Evolutionary conservation across 805 yeast genomes (phyloP).

Genomic region (Diddensiella transvaalensis): DNA sequence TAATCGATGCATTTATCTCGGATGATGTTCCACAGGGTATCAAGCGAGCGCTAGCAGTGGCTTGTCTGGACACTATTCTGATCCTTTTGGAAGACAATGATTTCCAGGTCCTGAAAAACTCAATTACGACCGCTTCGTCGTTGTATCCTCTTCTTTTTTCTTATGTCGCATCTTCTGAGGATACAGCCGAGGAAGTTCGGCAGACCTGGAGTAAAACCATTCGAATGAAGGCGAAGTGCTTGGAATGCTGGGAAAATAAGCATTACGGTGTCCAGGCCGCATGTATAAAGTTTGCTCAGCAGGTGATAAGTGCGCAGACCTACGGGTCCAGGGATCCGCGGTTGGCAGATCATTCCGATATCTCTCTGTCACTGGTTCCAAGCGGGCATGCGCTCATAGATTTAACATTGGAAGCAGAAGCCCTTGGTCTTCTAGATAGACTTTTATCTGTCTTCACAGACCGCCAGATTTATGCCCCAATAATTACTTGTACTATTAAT

Average conservation of each 20-base stretch:
- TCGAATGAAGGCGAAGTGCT: constrained; percentile 54
- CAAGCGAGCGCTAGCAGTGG: constrained; percentile 27
- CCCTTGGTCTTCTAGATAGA: constrained; percentile 62
- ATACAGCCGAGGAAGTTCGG: constrained; percentile 33
- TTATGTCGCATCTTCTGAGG: constrained; percentile 37
- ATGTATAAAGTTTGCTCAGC: constrained; percentile 67
- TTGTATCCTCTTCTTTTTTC: constrained; percentile 47
- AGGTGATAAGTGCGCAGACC: constrained; percentile 52
- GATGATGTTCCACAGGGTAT: constrained; percentile 21
- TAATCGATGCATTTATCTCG: constrained; percentile 37
- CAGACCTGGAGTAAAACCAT: constrained; percentile 53
- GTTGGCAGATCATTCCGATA: constrained; percentile 30
- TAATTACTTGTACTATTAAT: constrained; percentile 65
- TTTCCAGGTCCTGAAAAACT: constrained; percentile 33
- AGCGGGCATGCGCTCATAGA: constrained; percentile 64
- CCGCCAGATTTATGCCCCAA: constrained; percentile 51
- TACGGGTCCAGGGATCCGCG: constrained; percentile 38
- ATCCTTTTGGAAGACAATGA: constrained; percentile 28
- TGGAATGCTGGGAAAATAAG: constrained; percentile 52
- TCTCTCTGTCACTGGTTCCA: constrained; percentile 49
- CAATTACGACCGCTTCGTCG: constrained; percentile 40
- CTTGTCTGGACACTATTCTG: constrained; percentile 29
- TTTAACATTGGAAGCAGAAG: constrained; percentile 63
- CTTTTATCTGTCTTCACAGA: constrained; percentile 54
- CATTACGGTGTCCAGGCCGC: constrained; percentile 59